phyloP scores from a whole-genome alignment of 2,329 filamentous ascomycete species.

The Penicillium paneum region DNA sequence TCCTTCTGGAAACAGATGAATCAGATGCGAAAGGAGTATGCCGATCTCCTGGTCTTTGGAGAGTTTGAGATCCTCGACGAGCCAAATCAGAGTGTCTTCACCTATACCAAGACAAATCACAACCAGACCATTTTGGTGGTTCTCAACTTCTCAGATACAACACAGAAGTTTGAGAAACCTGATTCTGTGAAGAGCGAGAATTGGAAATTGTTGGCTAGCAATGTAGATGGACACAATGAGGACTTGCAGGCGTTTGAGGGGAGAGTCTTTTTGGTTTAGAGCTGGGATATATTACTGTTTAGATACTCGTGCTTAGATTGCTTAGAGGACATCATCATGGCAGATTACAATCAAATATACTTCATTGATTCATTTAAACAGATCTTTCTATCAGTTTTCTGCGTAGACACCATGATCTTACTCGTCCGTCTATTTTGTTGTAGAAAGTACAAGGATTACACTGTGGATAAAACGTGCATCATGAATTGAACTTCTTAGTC shows the following conservation, averaged over 20 bases:
- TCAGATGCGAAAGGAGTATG: constrained; percentile 51
- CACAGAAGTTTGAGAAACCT: constrained; percentile 1
- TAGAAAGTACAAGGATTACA: no score
- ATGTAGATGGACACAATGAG: constrained; percentile 19
- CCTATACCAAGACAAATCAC: constrained; percentile 18
- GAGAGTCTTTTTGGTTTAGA: constrained; percentile 27
- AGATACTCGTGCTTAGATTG: not conserved
- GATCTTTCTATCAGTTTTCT: not conserved
- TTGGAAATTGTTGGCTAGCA: constrained; percentile 24
- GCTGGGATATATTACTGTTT: not conserved
- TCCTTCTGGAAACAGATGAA: constrained; percentile 57
- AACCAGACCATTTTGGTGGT: constrained; percentile 8
- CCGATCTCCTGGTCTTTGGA: constrained; percentile 55
- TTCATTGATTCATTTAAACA: not conserved
- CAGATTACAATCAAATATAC: not conserved
- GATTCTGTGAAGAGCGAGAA: not conserved
- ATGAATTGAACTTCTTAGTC: no score
- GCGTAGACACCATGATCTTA: no score
- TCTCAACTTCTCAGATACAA: constrained; percentile 17
- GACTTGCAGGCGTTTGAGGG: constrained; percentile 34
- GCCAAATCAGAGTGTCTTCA: constrained; percentile 15
- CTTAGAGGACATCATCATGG: not conserved
- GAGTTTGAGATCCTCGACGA: constrained; percentile 9
- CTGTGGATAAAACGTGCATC: no score
- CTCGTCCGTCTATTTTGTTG: no score